Base-by-base conservation (phyloP, 1,139 yeast species). In the Arxiozyma slooffiae region DNA sequence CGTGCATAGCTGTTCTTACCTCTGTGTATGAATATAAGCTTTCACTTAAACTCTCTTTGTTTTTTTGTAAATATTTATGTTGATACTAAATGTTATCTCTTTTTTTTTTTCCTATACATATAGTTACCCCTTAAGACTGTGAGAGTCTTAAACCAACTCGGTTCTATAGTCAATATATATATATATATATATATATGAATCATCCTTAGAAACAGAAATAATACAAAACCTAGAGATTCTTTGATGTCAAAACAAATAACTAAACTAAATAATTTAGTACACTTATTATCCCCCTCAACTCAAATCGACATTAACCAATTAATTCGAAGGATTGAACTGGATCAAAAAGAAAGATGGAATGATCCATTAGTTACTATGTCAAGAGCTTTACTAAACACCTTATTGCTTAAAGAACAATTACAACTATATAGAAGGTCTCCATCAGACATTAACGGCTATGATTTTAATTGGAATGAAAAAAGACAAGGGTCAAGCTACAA, bases 391-490 rank as follows among this genome's bases (percentile, higher is more conserved):
- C 20, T 52, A 4, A 47, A 45, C 18, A 26, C 23, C 16, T 21
- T 41, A 16, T 30, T 50, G 1, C 11, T 44, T 4, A 9, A 38
- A 4, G 22, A 47, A 8, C 48, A 53, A 9, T 23, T 50, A 46
- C 20, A 16, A 9, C 22, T 49, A 30, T 57, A 48, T 41, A 55
- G 42, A 26, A 49, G 54, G 43, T 44, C 53, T 1, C 4, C 21
- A 2, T 37, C 30, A 7, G 59, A 57, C 42, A 45, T 57, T 1
- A 47, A 50, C 38, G 51, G 52, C 8, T 48, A 40, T 20, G 60
- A 57, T 48, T 57, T 57, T 48, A 53, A 52, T 23, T 53, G 42
- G 46, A 44, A 39, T 23, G 51, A 44, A 18, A 53, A 52, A 24
- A 16, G 38, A 9, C n/a, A 47, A 21, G 36, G 38, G 2, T n/a